Evolutionary conservation across 2,329 filamentous ascomycete species (phyloP).

Genomic region (Ambrosiella xylebori): DNA sequence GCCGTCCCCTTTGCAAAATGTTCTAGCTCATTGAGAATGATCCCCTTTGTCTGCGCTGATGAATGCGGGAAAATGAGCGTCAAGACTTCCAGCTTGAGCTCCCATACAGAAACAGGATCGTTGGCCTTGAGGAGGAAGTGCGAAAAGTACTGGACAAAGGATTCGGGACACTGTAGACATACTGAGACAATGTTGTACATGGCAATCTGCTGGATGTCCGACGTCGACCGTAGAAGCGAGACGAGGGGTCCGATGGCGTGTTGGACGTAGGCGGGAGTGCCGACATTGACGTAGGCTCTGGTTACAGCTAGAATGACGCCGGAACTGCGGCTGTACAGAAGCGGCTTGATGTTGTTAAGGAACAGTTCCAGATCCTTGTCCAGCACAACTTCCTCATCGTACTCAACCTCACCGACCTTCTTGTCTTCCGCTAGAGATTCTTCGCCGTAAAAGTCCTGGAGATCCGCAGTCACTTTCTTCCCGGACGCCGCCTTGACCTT

Average conservation of each 20-base stretch:
- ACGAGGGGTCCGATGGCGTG: slow-evolving; percentile 68
- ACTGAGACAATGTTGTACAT: slow-evolving; percentile 94
- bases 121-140: slow-evolving; percentile 76
- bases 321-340: slow-evolving; percentile 83
- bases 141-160: slow-evolving; percentile 75
- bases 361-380: slow-evolving; percentile 74
- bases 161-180: slow-evolving; percentile 53
- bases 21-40: slow-evolving; percentile 83
- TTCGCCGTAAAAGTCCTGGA: slow-evolving; percentile 71
- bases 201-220: slow-evolving; percentile 77
- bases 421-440: slow-evolving; percentile 19
- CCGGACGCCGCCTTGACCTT: background rate
- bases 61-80: slow-evolving; percentile 81
- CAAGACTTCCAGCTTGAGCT: slow-evolving; percentile 77
- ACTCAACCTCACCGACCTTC: slow-evolving; percentile 26
- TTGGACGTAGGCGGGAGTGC: slow-evolving; percentile 58
- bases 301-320: slow-evolving; percentile 81
- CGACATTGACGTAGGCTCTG: slow-evolving; percentile 70
- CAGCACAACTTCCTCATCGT: slow-evolving; percentile 44
- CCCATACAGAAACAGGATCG: slow-evolving; percentile 70
- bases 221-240: slow-evolving; percentile 65
- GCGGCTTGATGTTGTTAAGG: slow-evolving; percentile 60
- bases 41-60: slow-evolving; percentile 55
- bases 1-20: slow-evolving; percentile 61
- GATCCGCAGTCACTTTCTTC: slow-evolving; percentile 18